Base-by-base conservation (phyloP, 306 rosid species). In the Arachis hypogaea region DNA sequence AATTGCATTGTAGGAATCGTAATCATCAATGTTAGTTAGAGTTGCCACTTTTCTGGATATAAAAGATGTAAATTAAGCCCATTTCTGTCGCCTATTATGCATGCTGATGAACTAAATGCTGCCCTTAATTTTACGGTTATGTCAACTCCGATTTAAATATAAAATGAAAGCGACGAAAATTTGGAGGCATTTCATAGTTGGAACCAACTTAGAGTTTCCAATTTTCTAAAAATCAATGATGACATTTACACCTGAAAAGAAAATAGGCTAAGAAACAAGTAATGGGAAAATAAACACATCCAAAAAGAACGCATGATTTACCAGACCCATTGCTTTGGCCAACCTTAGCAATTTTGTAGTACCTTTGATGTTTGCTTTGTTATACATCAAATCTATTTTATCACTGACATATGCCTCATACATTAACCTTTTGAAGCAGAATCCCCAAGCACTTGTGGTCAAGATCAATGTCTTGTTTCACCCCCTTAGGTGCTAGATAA, bases 301-400 rank as follows among this genome's bases (percentile, higher is more conserved):
- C 38, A 22, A 77, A 79, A 16, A 75, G 46, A 60, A 33, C 8
- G 46, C 58, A 45, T 59, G 22, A 75, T 57, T 69, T 89, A 93
- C 98, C 97, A 93, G 77, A 82, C 98, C 98, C 90, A 93, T 84
- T 70, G 92, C 98, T 93, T 93, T 93, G 22, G 98, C 98, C 79
- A 93, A 85, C 56, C 97, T 97, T 75, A 91, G 92, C 81, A 97
- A 86, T 74, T 91, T 93, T 72, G 87, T 88, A 72, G 97, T 97
- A 76, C 76, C 81, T 42, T 88, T 82, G 76, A 89, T 88, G 79
- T 88, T 80, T 7, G 98, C 90, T 49, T 89, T 94, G 78, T 76
- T 84, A 72, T 93, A 93, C 94, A 93, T 91, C 96, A 88, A 89
- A 80, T 89, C 87, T 75, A 93, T 93, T 85, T 89, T 85, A 72